These are phyloP conservation scores for Cercospora sesami DNA, from an alignment of 2,329 filamentous ascomycete genomes.

Conservation along the genomic window DNA sequence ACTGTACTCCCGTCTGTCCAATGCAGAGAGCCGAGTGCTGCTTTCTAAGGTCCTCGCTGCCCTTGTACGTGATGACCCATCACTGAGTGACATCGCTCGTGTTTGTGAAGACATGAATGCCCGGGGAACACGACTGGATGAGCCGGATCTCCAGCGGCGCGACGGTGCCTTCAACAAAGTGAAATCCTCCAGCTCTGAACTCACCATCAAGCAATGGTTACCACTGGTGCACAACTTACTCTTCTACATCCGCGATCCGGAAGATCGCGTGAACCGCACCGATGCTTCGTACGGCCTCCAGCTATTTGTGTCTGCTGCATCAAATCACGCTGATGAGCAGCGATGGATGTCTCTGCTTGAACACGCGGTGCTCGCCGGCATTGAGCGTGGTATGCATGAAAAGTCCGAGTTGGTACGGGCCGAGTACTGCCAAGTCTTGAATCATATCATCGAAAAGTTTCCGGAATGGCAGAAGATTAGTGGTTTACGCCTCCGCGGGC, in stretches of 20 bases:
- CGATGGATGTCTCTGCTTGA: slow-evolving; percentile 59
- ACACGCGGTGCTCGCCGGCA: slow-evolving; percentile 67
- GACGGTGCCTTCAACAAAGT: slow-evolving; percentile 74
- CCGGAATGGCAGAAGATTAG: slow-evolving; percentile 68
- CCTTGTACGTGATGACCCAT: slow-evolving; percentile 64
- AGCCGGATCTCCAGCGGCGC: slow-evolving; percentile 83
- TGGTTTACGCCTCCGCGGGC: slow-evolving; percentile 69
- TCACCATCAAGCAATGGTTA: slow-evolving; percentile 76
- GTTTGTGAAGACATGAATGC: slow-evolving; percentile 82
- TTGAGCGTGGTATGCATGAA: slow-evolving; percentile 69
- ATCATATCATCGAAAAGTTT: slow-evolving; percentile 71
- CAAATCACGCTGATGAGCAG: slow-evolving; percentile 53
- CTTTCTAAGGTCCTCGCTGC: slow-evolving; percentile 72
- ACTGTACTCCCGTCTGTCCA: slow-evolving; percentile 87
- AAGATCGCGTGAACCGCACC: slow-evolving; percentile 80
- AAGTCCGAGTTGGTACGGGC: slow-evolving; percentile 78
- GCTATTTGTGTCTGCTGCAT: slow-evolving; percentile 66
- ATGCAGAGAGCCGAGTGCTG: slow-evolving; percentile 71
- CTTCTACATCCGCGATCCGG: slow-evolving; percentile 79
- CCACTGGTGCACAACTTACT: slow-evolving; percentile 87
- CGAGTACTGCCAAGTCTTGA: slow-evolving; percentile 78
- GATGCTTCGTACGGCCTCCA: slow-evolving; percentile 82
- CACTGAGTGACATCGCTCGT: slow-evolving; percentile 62
- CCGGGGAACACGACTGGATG: slow-evolving; percentile 71
- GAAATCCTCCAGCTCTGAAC: slow-evolving; percentile 61